Conservation (phyloP, 2,329 filamentous ascomycete species). For the Colletotrichum sp. region DNA sequence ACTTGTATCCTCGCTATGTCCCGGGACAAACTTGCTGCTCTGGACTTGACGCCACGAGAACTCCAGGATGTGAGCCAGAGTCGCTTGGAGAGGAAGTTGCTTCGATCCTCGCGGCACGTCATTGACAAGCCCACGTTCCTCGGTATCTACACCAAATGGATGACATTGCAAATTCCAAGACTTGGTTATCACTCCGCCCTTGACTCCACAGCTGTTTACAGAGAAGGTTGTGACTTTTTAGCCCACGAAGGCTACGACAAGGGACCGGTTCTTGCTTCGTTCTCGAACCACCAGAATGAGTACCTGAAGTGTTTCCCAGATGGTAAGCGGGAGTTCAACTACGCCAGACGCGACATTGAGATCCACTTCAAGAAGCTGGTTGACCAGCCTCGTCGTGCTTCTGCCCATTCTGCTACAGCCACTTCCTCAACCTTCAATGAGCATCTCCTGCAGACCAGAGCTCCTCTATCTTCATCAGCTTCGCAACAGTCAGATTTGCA, state of each 20-base stretch:
- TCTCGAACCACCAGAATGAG: conserved; percentile 17
- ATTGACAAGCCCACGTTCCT: conserved; percentile 1
- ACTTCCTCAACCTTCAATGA: not conserved
- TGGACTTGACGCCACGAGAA: not conserved
- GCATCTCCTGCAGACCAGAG: not conserved
- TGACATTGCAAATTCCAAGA: not conserved
- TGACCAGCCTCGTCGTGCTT: not conserved
- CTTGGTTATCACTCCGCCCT: not conserved
- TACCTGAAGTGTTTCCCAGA: not conserved
- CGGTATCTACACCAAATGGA: conserved; percentile 6
- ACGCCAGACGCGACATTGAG: conserved; percentile 12
- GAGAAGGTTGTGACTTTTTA: conserved; percentile 22
- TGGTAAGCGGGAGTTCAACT: not conserved
- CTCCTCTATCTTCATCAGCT: not conserved
- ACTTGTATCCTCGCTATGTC: not conserved
- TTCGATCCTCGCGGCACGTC: not conserved
- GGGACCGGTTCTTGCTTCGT: conserved; percentile 15
- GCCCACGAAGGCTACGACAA: conserved; percentile 13
- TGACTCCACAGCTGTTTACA: conserved; percentile 5
- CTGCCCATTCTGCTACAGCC: not conserved
- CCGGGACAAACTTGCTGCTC: not conserved
- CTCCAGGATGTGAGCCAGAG: not conserved
- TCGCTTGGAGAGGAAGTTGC: not conserved
- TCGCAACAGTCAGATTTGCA: not conserved
- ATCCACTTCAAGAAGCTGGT: conserved; percentile 5